phyloP scores from a whole-genome alignment of 208 protist genomes.

The Acanthamoeba sp. region DNA sequence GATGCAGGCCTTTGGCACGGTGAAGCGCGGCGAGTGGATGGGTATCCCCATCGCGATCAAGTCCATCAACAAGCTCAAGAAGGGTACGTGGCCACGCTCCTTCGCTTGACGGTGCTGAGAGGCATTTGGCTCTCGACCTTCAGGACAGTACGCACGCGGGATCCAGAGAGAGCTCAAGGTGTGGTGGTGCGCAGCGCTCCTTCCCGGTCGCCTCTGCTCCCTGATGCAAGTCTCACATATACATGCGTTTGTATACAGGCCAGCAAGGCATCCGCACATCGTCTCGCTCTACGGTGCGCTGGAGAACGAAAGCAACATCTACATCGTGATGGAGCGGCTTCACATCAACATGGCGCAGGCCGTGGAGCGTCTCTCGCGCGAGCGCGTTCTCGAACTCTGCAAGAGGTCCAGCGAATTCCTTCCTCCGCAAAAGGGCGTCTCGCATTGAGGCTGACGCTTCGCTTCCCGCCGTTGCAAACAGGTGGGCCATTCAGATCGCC shows the following conservation, averaged over 20 bases:
- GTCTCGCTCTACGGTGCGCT: slow-evolving; percentile 64
- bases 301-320: slow-evolving; percentile 64
- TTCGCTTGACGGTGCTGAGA: no score
- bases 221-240: no score
- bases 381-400: neutral
- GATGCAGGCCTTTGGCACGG: slow-evolving; percentile 46
- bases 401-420: no score
- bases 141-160: slow-evolving; percentile 63
- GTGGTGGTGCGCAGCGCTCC: slow-evolving; percentile 32
- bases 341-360: slow-evolving; percentile 60
- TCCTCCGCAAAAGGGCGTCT: no score
- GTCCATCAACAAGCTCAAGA: slow-evolving; percentile 75
- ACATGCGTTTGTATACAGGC: no score
- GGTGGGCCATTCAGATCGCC: slow-evolving; percentile 63
- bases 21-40: slow-evolving; percentile 66
- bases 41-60: slow-evolving; percentile 66
- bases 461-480: no score
- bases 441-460: no score
- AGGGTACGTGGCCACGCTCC: no score
- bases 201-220: no score
- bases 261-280: slow-evolving; percentile 60
- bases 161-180: slow-evolving; percentile 56
- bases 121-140: no score
- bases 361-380: neutral
- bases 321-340: slow-evolving; percentile 65